These are phyloP conservation scores for Musa itinerans DNA, from an alignment of 176 grass and related monocot genomes.

Conservation along the genomic window DNA sequence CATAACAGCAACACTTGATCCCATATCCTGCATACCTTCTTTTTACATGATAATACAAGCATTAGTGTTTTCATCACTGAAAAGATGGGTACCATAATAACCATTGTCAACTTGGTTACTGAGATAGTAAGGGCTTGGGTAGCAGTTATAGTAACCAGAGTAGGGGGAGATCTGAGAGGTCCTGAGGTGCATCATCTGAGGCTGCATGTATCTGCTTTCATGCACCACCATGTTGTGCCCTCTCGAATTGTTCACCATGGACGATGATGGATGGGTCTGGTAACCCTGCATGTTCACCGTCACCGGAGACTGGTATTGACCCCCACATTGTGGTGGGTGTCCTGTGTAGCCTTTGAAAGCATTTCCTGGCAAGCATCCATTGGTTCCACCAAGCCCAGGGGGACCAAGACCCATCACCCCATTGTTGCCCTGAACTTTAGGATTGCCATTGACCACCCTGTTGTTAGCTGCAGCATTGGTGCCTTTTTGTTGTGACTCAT, in stretches of 20 bases:
- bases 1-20: not conserved
- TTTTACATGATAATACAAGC: conserved; percentile 78
- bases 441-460: too few relatives aligned
- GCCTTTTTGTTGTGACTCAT: conserved; percentile 29
- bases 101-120: conserved; percentile 38
- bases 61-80: conserved; percentile 93
- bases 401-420: conserved; percentile 54
- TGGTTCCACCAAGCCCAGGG: conserved; percentile 20
- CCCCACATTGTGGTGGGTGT: not conserved
- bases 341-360: conserved; percentile 18
- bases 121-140: conserved; percentile 45
- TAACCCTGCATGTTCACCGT: conserved; percentile 63
- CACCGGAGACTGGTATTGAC: conserved; percentile 40
- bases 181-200: conserved; percentile 90
- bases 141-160: conserved; percentile 58
- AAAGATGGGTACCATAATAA: conserved; percentile 66
- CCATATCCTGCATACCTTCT: not conserved
- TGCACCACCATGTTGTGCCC: conserved; percentile 73
- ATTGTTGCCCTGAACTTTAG: conserved; percentile 24
- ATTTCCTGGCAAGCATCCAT: conserved; percentile 1
- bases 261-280: conserved; percentile 24
- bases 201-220: conserved; percentile 33
- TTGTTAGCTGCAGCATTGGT: conserved; percentile 24
- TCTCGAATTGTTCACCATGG: conserved; percentile 56
- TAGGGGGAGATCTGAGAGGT: conserved; percentile 87